Evolutionary conservation across 306 rosid species (phyloP), one percentile per base, ranked within the genome.

Genomic region (Corylus americana): DNA sequence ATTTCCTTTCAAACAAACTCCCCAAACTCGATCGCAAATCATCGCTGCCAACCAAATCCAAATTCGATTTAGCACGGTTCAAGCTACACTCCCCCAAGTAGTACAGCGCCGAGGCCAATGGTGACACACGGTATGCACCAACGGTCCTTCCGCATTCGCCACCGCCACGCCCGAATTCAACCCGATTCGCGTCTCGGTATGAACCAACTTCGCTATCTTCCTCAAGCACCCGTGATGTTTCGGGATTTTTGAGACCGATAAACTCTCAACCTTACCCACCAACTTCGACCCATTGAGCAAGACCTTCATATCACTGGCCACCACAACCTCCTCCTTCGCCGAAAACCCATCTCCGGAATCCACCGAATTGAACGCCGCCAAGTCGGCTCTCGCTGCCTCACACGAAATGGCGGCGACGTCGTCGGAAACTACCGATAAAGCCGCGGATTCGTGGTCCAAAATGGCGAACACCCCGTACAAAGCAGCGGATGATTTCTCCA

Each of bases 341-440:
- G 86, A 78, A 20, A 62, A 79, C 7, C 97, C 97, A 13, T 91
- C 98, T 1, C 99, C 98, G 1, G 94, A 87, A 85, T 92, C 98
- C 75, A 86, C 74, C 86, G 86, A 75, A 79, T 77, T 86, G 64
- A 95, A 89, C 11, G 86, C 91, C 8, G 86, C 25, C 3, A 89
- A 82, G 50, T 91, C 93, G 1, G 99, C 96, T 64, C 80, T 91
- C 71, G 79, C 76, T 1, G 96, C 94, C 87, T 95, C 97, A 78
- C 99, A 95, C 3, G 99, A 90, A 4, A 95, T 57, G 25, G 93
- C 93, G 0, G 96, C 96, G 0, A 90, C 91, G 11, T 87, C 86
- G 47, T 93, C 97, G 0, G 81, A 75, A 47, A 95, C 25, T 0
- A 82, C 76, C 3, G 90, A 83, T 5, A 95, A 57, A 4, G 87